These are phyloP conservation scores for Clavispora phyllophila DNA, from an alignment of 805 yeast genomes.

Conservation along the genomic window DNA sequence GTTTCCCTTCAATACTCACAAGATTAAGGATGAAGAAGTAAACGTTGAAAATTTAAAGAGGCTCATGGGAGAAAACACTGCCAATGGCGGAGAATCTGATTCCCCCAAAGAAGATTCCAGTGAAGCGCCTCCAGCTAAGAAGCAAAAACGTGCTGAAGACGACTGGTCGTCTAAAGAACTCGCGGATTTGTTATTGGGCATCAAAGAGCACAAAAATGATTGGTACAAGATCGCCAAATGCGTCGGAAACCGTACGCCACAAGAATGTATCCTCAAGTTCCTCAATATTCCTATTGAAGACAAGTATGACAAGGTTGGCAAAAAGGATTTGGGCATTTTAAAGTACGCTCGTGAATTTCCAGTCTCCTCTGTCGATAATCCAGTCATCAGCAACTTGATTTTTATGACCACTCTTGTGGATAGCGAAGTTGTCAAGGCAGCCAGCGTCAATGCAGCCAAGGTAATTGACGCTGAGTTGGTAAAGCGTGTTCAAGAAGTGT, in stretches of 20 bases:
- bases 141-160: conserved; percentile 19
- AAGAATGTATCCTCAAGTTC: conserved; percentile 76
- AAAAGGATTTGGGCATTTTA: conserved; percentile 57
- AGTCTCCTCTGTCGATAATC: conserved; percentile 81
- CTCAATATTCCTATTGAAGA: conserved; percentile 81
- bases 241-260: conserved; percentile 65
- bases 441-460: conserved; percentile 59
- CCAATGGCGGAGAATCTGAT: background rate
- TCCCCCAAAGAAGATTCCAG: background rate
- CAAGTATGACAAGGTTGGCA: conserved; percentile 47
- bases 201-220: conserved; percentile 60
- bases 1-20: conserved; percentile 84
- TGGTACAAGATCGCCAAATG: conserved; percentile 73
- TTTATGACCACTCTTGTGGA: conserved; percentile 83
- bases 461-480: conserved; percentile 41
- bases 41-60: conserved; percentile 34
- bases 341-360: conserved; percentile 83
- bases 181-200: conserved; percentile 55
- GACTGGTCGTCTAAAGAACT: conserved; percentile 67
- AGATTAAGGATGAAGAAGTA: conserved; percentile 51
- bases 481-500: conserved; percentile 33
- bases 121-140: conserved; percentile 19
- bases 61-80: conserved; percentile 11
- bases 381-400: conserved; percentile 88
- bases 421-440: conserved; percentile 78